Base-by-base conservation (phyloP, 495 filamentous ascomycete genomes). In the Lentithecium fluviatile region DNA sequence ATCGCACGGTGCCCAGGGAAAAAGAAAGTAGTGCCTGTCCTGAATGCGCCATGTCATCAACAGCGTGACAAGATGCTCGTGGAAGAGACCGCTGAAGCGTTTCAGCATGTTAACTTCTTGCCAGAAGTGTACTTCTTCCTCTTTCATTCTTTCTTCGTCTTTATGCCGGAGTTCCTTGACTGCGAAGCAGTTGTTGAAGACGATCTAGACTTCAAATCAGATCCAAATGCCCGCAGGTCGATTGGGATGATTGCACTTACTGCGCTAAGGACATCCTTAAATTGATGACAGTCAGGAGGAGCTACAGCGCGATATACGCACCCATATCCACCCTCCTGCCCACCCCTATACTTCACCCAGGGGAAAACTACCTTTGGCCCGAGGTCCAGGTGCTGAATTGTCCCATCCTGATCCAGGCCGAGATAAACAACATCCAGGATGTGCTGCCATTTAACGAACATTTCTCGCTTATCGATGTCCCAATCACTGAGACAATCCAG, bases 61-160 rank as follows among this genome's bases (percentile, higher is more conserved):
- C 4, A 57, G 54, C 2, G 23, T 57, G 29, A 48, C 21, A 8
- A 57, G 40, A 57, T 57, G 54, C n/a, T 57, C 24, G 13, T 57
- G 40, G 8, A 36, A 32, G 17, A 17, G 8, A n/a, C 42, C 54
- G 21, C 54, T 57, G 43, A 57, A 57, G 7, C 5, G 5, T 23
- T 36, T 46, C 42, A 57, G 54, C 54, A 57, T 57, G 2, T 48
- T 48, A 2, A 34, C 10, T 37, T 57, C 54, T 5, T 56, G 17
- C 36, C 25, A 12, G 20, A 56, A 56, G 24, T 45, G 12, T 23
- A 45, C 20, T 23, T 46, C 43, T 46, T 46, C 15, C 6, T 46
- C 17, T 46, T 46, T 46, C 43, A 46, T 46, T 17, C 43, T 46
- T 17, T 46, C 20, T 19, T 46, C 43, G 17, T 46, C 43, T 8